A percentile compares a stretch with the other conserved stretches of the same genome.
Evolutionary conservation across 208 protist genomes (phyloP).

Genomic region (Leishmania tropica): DNA sequence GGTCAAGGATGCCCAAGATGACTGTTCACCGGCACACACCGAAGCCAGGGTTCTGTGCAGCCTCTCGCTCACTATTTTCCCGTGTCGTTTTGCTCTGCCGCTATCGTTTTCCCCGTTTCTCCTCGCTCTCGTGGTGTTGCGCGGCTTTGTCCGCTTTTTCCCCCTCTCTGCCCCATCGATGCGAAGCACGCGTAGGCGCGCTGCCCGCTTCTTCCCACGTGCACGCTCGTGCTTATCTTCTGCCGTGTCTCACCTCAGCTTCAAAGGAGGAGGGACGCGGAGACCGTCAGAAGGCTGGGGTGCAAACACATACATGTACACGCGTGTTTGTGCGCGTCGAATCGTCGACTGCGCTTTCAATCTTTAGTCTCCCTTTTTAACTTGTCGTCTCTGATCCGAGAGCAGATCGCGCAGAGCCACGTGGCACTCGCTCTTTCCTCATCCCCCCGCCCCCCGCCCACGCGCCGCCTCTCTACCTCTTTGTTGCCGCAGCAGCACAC

Average conservation of each 20-base stretch:
- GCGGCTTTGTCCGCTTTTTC: not conserved
- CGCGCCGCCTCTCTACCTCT: not conserved
- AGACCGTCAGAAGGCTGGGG: not conserved
- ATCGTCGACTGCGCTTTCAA: not conserved
- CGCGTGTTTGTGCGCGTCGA: not conserved
- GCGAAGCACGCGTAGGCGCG: not conserved
- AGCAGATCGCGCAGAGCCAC: not conserved
- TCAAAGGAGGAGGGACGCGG: not conserved
- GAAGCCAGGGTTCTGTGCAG: not conserved
- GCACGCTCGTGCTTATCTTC: not conserved
- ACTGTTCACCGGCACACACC: not conserved
- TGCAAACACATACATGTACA: not conserved
- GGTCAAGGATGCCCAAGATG: not conserved
- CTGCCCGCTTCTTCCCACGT: not conserved
- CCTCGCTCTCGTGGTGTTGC: not conserved
- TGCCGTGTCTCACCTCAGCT: not conserved
- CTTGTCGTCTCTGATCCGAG: not conserved
- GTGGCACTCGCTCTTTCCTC: not conserved
- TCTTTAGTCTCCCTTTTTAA: not conserved
- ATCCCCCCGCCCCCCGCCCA: not conserved
- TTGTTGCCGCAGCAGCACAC: not conserved
- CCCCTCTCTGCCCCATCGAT: not conserved
- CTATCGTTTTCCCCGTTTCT: not conserved
- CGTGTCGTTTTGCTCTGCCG: not conserved
- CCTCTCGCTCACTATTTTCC: not conserved